A percentile compares a stretch with the other conserved stretches of the same genome.
Evolutionary conservation across 148 eudicot species (phyloP).

Genomic region (Vaccinium darrowii): DNA sequence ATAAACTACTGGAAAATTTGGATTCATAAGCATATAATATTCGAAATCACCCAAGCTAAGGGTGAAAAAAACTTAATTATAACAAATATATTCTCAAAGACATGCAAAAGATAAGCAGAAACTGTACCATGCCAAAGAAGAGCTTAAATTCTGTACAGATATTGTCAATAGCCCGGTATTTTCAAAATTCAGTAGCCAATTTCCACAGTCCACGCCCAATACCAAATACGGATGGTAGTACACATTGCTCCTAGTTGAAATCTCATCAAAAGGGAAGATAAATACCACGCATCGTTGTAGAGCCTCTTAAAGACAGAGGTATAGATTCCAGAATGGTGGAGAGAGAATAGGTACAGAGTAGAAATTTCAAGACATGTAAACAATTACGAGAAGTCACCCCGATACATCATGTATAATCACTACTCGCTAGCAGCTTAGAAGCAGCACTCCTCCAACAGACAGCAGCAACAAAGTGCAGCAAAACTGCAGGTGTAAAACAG

Average conservation of each 20-base stretch:
- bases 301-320: no score
- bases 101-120: background rate
- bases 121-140: background rate
- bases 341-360: background rate
- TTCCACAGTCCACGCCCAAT: background rate
- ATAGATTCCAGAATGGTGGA: background rate
- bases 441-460: slow-evolving; percentile 61
- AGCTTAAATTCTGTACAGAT: background rate
- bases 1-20: background rate
- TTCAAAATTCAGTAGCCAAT: background rate
- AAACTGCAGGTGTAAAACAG: slow-evolving; percentile 32
- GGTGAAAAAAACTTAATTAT: background rate
- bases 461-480: slow-evolving; percentile 69
- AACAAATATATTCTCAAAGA: background rate
- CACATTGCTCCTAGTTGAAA: no score
- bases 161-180: background rate
- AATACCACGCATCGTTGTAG: no score
- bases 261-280: no score
- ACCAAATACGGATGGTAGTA: background rate
- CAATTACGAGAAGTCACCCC: background rate
- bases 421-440: slow-evolving; percentile 18
- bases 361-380: background rate
- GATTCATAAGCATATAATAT: background rate
- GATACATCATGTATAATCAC: background rate
- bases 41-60: background rate